These are phyloP conservation scores for Rhinocladiella similis DNA, from an alignment of 2,329 filamentous ascomycete species.

Conservation along the genomic window DNA sequence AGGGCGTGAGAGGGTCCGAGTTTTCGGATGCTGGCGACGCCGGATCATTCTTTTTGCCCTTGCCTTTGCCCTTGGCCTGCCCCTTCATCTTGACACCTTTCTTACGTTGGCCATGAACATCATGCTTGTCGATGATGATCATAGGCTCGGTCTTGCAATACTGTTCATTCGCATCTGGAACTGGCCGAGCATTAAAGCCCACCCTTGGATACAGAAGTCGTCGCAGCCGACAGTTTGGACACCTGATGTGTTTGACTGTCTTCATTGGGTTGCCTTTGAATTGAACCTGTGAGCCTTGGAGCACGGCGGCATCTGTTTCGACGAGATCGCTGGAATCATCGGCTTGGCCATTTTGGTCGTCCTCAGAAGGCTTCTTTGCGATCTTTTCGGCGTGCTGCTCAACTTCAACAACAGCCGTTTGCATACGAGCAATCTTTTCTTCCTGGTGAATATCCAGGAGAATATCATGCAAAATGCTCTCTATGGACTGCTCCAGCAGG, in stretches of 20 bases:
- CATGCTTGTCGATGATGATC: constrained; percentile 58
- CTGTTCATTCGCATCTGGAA: constrained; percentile 47
- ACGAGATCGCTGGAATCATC: constrained; percentile 34
- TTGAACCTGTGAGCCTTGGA: constrained; percentile 54
- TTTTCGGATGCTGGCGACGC: constrained; percentile 34
- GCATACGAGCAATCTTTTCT: constrained; percentile 62
- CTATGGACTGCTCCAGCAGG: constrained; percentile 58
- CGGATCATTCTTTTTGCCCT: constrained; percentile 44
- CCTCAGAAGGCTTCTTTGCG: constrained; percentile 29
- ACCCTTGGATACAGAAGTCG: constrained; percentile 59
- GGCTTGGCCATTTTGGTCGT: constrained; percentile 36
- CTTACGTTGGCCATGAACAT: constrained; percentile 55
- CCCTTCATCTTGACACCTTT: constrained; percentile 32
- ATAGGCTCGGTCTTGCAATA: constrained; percentile 63
- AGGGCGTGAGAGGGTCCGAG: constrained; percentile 29
- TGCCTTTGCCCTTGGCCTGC: constrained; percentile 43
- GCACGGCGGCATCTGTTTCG: constrained; percentile 54
- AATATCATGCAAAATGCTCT: constrained; percentile 61
- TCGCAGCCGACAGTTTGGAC: constrained; percentile 61
- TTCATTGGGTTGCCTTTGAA: constrained; percentile 60
- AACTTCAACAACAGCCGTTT: constrained; percentile 47
- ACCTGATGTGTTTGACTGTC: constrained; percentile 60
- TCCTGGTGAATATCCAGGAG: constrained; percentile 59
- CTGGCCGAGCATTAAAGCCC: constrained; percentile 49
- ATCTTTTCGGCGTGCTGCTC: constrained; percentile 43